These are phyloP conservation scores for Botrytis squamosa DNA, from an alignment of 2,329 filamentous ascomycete species.

Conservation along the genomic window DNA sequence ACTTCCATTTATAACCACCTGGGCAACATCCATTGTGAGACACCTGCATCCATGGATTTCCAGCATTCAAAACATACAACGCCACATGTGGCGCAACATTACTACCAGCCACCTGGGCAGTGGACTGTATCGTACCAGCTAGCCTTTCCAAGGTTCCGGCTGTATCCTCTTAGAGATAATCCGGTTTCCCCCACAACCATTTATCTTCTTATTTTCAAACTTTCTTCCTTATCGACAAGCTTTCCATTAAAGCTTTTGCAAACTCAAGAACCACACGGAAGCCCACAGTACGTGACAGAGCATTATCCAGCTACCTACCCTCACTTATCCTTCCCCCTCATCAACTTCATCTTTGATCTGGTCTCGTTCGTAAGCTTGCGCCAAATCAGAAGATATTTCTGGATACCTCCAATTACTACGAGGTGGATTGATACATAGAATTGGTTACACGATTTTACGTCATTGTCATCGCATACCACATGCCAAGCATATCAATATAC, in stretches of 20 bases:
- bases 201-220: not conserved
- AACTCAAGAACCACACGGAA: not conserved
- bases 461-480: conserved; percentile 2
- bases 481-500: conserved; percentile 1
- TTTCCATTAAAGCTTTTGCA: conserved; percentile 6
- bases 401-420: not conserved
- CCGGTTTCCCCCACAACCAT: conserved; percentile 22
- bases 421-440: not conserved
- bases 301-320: too few species aligned
- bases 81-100: not conserved
- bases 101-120: too few species aligned
- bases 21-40: not conserved
- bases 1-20: not conserved
- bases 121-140: too few species aligned
- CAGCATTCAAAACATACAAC: too few species aligned
- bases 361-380: not conserved
- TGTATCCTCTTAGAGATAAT: conserved; percentile 6
- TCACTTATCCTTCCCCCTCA: not conserved
- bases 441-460: conserved; percentile 6
- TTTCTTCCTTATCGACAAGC: conserved; percentile 3
- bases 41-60: not conserved
- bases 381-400: not conserved
- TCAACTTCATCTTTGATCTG: not conserved
- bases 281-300: not conserved
- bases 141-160: not conserved